phyloP scores from a whole-genome alignment of 2,329 filamentous ascomycete species.

The Ophiostoma ulmi region DNA sequence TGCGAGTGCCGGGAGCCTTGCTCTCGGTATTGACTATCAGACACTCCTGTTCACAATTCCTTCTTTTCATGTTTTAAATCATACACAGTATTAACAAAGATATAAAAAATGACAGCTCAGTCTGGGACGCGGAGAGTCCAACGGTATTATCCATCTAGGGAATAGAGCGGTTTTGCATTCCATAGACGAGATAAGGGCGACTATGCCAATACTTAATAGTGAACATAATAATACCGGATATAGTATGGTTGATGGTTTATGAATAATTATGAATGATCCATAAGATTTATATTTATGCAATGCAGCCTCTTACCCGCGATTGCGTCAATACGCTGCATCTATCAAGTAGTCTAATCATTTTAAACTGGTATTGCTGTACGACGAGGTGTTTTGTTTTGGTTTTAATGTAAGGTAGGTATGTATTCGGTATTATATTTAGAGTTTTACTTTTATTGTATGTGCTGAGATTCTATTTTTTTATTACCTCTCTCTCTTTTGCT shows the following conservation, averaged over 20 bases:
- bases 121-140: neutral
- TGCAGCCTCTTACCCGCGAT: neutral
- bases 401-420: too few species aligned
- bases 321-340: neutral
- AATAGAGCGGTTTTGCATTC: constrained; percentile 3
- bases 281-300: neutral
- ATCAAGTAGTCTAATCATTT: neutral
- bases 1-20: constrained; percentile 4
- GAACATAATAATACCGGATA: neutral
- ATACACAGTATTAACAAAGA: too few species aligned
- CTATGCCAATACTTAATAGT: neutral
- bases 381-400: neutral
- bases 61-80: too few species aligned
- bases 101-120: neutral
- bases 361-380: neutral
- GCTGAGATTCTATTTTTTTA: neutral
- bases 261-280: neutral
- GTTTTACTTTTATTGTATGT: too few species aligned
- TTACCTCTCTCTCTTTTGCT: neutral
- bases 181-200: neutral
- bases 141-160: constrained; percentile 5
- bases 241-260: neutral
- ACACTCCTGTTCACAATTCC: neutral
- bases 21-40: constrained; percentile 7
- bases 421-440: too few species aligned